phyloP scores from a whole-genome alignment of 2,329 filamentous ascomycete species.

The Gremmenia infestans region DNA sequence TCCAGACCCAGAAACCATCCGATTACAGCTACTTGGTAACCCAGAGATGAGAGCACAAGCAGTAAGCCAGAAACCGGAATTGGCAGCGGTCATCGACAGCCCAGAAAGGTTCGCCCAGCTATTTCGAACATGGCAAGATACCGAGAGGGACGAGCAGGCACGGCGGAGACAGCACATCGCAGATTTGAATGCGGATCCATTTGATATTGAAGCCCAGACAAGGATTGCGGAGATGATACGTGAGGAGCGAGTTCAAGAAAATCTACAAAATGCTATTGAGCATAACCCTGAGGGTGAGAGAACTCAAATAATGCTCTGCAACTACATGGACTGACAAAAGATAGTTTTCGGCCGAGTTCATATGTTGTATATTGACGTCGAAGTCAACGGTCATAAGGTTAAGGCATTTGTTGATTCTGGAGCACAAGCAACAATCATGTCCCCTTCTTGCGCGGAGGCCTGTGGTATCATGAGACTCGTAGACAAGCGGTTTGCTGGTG shows the following conservation, averaged over 20 bases:
- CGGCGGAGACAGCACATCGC: constrained; percentile 80
- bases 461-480: constrained; percentile 97
- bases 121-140: constrained; percentile 61
- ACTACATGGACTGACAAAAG: constrained; percentile 7
- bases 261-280: constrained; percentile 93
- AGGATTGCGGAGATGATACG: constrained; percentile 97
- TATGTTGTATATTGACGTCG: constrained; percentile 93
- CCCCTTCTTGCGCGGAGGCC: constrained; percentile 79
- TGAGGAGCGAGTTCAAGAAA: constrained; percentile 90
- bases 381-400: constrained; percentile 87
- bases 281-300: constrained; percentile 88
- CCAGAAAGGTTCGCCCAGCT: constrained; percentile 70
- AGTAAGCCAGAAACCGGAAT: constrained; percentile 65
- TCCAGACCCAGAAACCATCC: constrained; percentile 73
- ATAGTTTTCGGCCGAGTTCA: constrained; percentile 89
- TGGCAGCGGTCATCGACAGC: constrained; percentile 73
- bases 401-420: constrained; percentile 97
- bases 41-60: constrained; percentile 68
- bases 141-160: constrained; percentile 66
- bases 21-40: constrained; percentile 77
- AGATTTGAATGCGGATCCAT: constrained; percentile 85
- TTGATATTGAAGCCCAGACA: constrained; percentile 84
- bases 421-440: constrained; percentile 98
- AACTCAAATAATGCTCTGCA: neutral
- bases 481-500: constrained; percentile 84